These are phyloP conservation scores for Epithele typhae DNA, from an alignment of 768 basidiomycete species.

Conservation along the genomic window DNA sequence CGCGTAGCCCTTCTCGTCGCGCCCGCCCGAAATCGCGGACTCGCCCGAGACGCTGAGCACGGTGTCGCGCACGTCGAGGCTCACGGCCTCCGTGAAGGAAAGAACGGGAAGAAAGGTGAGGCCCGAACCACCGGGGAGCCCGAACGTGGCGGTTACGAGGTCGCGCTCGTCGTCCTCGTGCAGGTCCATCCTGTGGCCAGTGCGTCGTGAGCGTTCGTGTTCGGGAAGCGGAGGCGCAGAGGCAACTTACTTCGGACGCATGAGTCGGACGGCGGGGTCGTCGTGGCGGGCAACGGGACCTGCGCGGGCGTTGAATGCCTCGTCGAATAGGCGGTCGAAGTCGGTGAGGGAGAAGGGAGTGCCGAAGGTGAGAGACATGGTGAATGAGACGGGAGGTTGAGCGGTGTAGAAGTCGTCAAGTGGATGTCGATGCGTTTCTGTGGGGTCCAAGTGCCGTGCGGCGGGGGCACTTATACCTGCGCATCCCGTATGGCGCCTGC, in stretches of 20 bases:
- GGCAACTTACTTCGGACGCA: conserved; percentile 19
- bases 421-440: too few relatives aligned
- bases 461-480: too few relatives aligned
- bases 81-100: conserved; percentile 45
- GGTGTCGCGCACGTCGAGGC: conserved; percentile 46
- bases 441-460: too few relatives aligned
- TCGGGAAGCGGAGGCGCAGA: not conserved
- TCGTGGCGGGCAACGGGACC: not conserved
- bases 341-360: conserved; percentile 36
- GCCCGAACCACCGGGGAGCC: conserved; percentile 56
- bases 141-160: conserved; percentile 48
- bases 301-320: conserved; percentile 29
- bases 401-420: too few relatives aligned
- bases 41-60: conserved; percentile 49
- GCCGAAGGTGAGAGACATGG: conserved; percentile 34
- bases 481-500: too few relatives aligned
- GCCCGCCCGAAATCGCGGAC: conserved; percentile 28
- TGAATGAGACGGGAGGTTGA: too few relatives aligned
- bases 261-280: conserved; percentile 5
- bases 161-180: conserved; percentile 44
- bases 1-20: conserved; percentile 31
- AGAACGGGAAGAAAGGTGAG: too few relatives aligned
- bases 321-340: conserved; percentile 42
- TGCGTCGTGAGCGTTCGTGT: not conserved
- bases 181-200: conserved; percentile 42